These are phyloP conservation scores for Pulicaria dysenterica DNA, from an alignment of 129 eudicot genomes.

Conservation along the genomic window DNA sequence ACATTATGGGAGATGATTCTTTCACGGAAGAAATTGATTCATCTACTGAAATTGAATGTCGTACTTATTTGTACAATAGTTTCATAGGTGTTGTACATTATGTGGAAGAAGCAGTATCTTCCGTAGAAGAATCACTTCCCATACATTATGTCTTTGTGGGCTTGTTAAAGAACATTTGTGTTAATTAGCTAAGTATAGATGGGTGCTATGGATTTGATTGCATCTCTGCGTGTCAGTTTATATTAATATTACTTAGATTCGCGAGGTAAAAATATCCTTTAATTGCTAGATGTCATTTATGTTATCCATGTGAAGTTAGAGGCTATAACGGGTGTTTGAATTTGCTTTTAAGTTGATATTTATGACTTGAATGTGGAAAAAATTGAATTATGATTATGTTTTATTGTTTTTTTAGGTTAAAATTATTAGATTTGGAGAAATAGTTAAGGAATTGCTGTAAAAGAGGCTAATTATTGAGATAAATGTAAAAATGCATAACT, in stretches of 20 bases:
- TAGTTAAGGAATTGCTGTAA: neutral
- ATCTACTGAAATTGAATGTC: no score
- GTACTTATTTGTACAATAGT: no score
- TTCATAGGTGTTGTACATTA: no score
- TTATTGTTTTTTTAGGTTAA: neutral
- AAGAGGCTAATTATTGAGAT: neutral
- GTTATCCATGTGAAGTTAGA: neutral
- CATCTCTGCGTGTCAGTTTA: neutral
- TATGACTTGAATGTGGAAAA: neutral
- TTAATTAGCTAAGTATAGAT: neutral
- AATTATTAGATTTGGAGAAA: conserved; percentile 3
- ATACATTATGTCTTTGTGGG: conserved; percentile 21
- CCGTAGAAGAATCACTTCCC: no score
- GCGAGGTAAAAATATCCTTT: neutral
- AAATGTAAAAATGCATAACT: neutral
- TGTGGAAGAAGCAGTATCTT: no score
- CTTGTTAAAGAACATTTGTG: conserved; percentile 19
- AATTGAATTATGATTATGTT: neutral
- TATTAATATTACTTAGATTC: neutral
- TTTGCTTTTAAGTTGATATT: neutral
- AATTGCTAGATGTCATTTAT: neutral
- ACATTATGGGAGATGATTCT: neutral
- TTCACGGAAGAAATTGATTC: no score
- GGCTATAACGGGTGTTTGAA: neutral
- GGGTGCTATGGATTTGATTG: conserved; percentile 12